A percentile compares a stretch with the other conserved stretches of the same genome.
Conservation (phyloP, 352 stramenopile species). For the Phytophthora pisi region DNA sequence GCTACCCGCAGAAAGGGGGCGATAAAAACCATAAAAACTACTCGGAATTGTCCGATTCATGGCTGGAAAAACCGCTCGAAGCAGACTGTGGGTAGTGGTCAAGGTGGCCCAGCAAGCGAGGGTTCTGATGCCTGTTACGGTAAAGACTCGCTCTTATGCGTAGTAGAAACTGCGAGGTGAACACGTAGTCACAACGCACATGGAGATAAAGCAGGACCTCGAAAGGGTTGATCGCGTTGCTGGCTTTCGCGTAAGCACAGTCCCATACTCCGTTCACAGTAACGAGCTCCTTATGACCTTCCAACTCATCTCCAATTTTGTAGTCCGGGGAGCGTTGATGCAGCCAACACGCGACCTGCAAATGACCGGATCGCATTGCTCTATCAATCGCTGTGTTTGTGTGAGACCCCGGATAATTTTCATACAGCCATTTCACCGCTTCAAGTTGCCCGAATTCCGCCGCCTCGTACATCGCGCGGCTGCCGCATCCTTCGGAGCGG, state of each 20-base stretch:
- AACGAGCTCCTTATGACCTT: not conserved
- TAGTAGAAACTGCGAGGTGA: not conserved
- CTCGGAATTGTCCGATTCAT: no score
- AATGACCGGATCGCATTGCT: constrained; percentile 8
- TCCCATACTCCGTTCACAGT: not conserved
- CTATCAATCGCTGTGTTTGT: not conserved
- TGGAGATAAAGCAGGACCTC: not conserved
- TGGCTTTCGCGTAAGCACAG: no score
- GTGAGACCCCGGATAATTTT: not conserved
- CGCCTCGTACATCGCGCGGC: not conserved
- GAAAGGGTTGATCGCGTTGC: not conserved
- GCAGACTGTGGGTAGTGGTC: no score
- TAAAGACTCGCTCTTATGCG: no score
- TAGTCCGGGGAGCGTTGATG: not conserved
- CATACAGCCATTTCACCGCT: constrained; percentile 17
- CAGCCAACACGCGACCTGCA: constrained; percentile 12
- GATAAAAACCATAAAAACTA: no score
- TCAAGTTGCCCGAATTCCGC: not conserved
- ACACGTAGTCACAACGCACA: not conserved
- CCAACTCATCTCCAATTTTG: not conserved
- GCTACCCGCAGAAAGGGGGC: no score
- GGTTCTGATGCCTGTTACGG: no score
- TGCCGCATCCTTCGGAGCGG: not conserved
- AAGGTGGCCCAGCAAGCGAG: no score
- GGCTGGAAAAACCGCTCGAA: no score